These are phyloP conservation scores for Chaetomium sp. DNA, from an alignment of 2,329 filamentous ascomycete species.

Conservation along the genomic window DNA sequence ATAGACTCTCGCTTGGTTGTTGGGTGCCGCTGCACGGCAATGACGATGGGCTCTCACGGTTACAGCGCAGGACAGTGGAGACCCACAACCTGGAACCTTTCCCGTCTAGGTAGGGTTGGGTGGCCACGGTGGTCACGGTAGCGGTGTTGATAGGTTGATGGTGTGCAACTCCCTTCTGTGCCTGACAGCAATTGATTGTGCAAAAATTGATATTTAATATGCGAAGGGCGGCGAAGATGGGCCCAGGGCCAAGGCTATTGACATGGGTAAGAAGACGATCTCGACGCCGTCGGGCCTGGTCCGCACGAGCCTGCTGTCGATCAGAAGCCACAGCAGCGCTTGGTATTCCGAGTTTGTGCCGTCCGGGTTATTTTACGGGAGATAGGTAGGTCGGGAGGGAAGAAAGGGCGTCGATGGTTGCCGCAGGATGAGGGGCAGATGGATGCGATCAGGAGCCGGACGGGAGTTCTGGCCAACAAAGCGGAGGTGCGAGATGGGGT, in stretches of 20 bases:
- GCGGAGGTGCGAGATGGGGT: constrained; percentile 3
- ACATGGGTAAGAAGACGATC: constrained; percentile 4
- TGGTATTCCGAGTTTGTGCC: constrained; percentile 12
- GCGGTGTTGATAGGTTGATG: not conserved
- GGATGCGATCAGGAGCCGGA: not conserved
- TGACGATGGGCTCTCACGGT: not conserved
- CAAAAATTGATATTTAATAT: constrained; percentile 7
- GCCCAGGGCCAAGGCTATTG: not conserved
- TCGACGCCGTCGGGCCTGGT: constrained; percentile 8
- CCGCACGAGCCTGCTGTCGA: constrained; percentile 9
- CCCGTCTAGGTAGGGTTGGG: constrained; percentile 3
- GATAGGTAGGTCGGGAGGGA: not conserved
- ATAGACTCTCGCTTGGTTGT: not conserved
- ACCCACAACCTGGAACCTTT: not conserved
- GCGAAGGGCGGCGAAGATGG: not conserved
- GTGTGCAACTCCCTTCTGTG: constrained; percentile 6
- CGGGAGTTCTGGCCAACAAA: not conserved
- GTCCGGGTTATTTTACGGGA: not conserved
- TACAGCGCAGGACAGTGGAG: not conserved
- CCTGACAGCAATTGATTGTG: constrained; percentile 17
- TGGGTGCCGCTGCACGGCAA: constrained; percentile 2
- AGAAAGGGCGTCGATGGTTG: not conserved
- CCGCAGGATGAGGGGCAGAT: constrained; percentile 3
- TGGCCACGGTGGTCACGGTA: not conserved
- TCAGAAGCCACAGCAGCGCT: not conserved